Evolutionary conservation across 2,329 filamentous ascomycete species (phyloP).

Genomic region (Hirsutella thompsonii): DNA sequence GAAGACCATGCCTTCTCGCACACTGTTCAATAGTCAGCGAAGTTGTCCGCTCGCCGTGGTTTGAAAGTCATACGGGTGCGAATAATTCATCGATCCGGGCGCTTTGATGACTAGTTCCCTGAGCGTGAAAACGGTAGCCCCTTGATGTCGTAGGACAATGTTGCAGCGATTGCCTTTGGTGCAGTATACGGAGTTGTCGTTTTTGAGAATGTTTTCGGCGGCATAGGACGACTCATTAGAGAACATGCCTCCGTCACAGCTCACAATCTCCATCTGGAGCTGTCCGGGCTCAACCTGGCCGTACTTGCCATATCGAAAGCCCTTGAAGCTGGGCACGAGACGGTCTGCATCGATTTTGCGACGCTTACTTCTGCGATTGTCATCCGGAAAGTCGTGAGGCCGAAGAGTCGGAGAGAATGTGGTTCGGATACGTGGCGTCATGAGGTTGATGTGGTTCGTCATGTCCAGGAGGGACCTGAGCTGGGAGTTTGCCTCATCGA

Average conservation of each 20-base stretch:
- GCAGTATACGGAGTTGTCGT: conserved; percentile 79
- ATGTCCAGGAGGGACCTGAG: conserved; percentile 29
- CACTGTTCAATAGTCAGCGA: conserved; percentile 31
- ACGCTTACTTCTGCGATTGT: conserved; percentile 47
- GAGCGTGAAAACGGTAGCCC: conserved; percentile 66
- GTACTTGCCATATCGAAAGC: conserved; percentile 71
- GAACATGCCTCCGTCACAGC: conserved; percentile 72
- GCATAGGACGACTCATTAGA: conserved; percentile 50
- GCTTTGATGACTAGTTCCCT: conserved; percentile 83
- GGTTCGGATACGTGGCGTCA: conserved; percentile 15
- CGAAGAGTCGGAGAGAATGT: conserved; percentile 21
- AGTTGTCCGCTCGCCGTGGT: neutral
- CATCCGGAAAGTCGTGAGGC: conserved; percentile 27
- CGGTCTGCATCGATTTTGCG: conserved; percentile 58
- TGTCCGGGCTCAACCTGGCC: conserved; percentile 77
- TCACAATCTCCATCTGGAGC: conserved; percentile 76
- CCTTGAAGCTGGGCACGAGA: conserved; percentile 32
- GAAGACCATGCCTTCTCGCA: conserved; percentile 87
- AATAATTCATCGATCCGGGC: conserved; percentile 61
- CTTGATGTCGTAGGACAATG: conserved; percentile 70
- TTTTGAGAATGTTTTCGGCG: conserved; percentile 70
- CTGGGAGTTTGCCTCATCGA: conserved; percentile 30
- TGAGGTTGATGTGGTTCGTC: conserved; percentile 17
- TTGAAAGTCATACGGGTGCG: conserved; percentile 62
- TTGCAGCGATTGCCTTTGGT: conserved; percentile 83